phyloP scores from a whole-genome alignment of 805 yeast species.

The Danielia reshetovae region DNA sequence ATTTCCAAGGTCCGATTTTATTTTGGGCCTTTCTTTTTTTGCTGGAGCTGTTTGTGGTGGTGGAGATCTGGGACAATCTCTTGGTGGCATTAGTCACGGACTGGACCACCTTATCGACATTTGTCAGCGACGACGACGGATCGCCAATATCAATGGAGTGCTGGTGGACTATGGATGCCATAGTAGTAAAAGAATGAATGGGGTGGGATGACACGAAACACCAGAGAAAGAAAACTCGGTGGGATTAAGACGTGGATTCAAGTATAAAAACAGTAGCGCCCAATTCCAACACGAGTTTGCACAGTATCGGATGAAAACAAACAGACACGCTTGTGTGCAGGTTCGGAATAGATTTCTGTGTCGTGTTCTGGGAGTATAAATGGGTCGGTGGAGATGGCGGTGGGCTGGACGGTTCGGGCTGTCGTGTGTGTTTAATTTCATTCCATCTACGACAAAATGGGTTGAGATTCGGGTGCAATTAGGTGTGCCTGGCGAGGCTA shows the following conservation, averaged over 20 bases:
- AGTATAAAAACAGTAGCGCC: neutral
- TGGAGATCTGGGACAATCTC: slow-evolving; percentile 47
- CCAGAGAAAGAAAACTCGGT: slow-evolving; percentile 1
- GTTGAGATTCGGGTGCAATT: too few relatives aligned
- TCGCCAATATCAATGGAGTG: slow-evolving; percentile 11
- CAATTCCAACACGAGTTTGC: too few relatives aligned
- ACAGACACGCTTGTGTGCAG: slow-evolving; percentile 5
- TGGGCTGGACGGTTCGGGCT: too few relatives aligned
- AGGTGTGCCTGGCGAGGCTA: too few relatives aligned
- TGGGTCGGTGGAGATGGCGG: too few relatives aligned
- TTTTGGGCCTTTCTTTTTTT: slow-evolving; percentile 46
- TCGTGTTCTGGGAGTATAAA: neutral
- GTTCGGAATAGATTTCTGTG: neutral
- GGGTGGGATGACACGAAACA: neutral
- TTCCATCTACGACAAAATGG: too few relatives aligned
- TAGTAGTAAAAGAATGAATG: slow-evolving; percentile 1
- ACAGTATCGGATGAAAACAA: slow-evolving; percentile 3
- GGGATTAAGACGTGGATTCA: too few relatives aligned
- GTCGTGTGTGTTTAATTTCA: too few relatives aligned
- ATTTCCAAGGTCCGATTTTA: slow-evolving; percentile 92
- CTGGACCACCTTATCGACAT: slow-evolving; percentile 40
- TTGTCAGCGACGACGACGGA: slow-evolving; percentile 15
- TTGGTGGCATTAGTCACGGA: slow-evolving; percentile 45
- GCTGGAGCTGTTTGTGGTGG: slow-evolving; percentile 38
- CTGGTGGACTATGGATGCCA: slow-evolving; percentile 14